phyloP scores from a whole-genome alignment of 192 early-diverging fungal genomes.

The Polychytrium aggregatum region DNA sequence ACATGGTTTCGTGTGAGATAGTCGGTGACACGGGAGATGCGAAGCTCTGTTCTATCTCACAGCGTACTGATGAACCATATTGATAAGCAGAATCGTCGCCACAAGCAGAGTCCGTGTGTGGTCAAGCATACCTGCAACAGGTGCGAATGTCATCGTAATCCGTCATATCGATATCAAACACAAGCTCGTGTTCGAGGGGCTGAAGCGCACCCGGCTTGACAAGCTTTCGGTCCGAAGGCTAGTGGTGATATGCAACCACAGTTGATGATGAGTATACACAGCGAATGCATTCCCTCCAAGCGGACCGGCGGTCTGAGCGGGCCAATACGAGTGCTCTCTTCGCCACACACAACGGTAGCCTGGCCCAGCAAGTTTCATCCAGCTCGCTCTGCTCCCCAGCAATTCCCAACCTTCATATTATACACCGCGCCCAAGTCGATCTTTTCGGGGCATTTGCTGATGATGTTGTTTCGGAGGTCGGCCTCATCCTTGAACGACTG shows the following conservation, averaged over 20 bases:
- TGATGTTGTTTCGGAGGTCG: constrained; percentile 65
- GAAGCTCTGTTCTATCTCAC: not conserved
- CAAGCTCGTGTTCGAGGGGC: constrained; percentile 77
- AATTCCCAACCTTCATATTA: constrained; percentile 50
- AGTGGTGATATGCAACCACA: not conserved
- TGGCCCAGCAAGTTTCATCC: too few relatives aligned
- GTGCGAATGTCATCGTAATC: constrained; percentile 97
- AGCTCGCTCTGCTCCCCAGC: too few relatives aligned
- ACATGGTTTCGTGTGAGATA: too few relatives aligned
- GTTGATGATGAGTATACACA: too few relatives aligned
- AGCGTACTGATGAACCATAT: too few relatives aligned
- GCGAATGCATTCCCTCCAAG: too few relatives aligned
- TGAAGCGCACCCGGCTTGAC: constrained; percentile 58
- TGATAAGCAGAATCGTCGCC: too few relatives aligned
- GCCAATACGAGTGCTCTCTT: too few relatives aligned
- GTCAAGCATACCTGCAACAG: constrained; percentile 66
- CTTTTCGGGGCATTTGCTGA: constrained; percentile 70
- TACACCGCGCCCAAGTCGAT: constrained; percentile 98
- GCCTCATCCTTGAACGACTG: constrained; percentile 64
- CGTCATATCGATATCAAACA: constrained; percentile 99
- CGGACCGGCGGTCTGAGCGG: not conserved
- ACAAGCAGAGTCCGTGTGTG: too few relatives aligned
- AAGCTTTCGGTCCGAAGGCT: constrained; percentile 78
- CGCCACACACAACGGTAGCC: too few relatives aligned
- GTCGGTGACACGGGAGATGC: too few relatives aligned